A percentile compares a stretch with the other conserved stretches of the same genome.
phyloP scores from a whole-genome alignment of 202 grass and related monocot genomes.

The Zizania palustris region DNA sequence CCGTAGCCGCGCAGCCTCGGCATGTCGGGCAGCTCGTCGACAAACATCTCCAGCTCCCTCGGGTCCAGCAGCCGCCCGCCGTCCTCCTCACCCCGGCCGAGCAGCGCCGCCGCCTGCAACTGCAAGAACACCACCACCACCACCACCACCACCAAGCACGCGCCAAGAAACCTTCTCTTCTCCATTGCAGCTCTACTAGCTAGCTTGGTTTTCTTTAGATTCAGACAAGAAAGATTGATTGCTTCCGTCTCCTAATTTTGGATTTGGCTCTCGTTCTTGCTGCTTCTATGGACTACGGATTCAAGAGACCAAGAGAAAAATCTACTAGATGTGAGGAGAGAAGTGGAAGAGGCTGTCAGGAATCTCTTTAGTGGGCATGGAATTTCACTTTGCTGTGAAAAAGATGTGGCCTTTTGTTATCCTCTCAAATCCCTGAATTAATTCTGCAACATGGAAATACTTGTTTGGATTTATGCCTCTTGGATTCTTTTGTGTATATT shows the following conservation, averaged over 20 bases:
- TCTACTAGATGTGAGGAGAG: background rate
- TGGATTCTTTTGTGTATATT: background rate
- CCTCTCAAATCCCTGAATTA: background rate
- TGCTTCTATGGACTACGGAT: background rate
- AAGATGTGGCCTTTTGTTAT: constrained; percentile 21
- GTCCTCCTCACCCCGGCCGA: constrained; percentile 25
- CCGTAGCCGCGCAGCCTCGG: constrained; percentile 65
- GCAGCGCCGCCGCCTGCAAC: constrained; percentile 30
- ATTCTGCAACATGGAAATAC: background rate
- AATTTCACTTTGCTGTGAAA: background rate
- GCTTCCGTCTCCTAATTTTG: constrained; percentile 21
- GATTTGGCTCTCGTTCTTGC: background rate
- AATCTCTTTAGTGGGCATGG: constrained; percentile 34
- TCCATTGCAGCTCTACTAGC: constrained; percentile 38
- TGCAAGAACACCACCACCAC: constrained; percentile 32
- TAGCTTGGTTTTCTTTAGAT: constrained; percentile 1
- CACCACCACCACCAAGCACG: constrained; percentile 24
- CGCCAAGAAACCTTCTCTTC: constrained; percentile 28
- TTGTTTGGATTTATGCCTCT: background rate
- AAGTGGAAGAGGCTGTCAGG: background rate
- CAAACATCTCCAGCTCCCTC: constrained; percentile 74
- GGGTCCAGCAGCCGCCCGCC: constrained; percentile 37
- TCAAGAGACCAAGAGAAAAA: background rate
- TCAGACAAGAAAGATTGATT: background rate
- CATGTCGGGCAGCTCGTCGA: constrained; percentile 84